These are phyloP conservation scores for Boletus coccyginus DNA, from an alignment of 768 basidiomycete genomes.

Conservation along the genomic window DNA sequence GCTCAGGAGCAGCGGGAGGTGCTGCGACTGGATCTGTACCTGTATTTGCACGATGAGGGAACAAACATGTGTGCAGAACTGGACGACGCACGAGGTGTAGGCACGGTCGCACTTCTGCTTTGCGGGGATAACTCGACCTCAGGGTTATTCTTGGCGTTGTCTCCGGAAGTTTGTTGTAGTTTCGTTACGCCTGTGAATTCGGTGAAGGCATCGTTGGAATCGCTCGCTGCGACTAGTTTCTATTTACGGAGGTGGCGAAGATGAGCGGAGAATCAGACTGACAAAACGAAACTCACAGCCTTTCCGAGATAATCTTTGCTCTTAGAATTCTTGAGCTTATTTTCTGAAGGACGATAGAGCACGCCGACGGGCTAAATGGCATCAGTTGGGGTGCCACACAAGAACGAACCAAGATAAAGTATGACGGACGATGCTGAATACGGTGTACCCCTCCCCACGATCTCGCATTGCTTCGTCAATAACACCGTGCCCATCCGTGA, in stretches of 20 bases:
- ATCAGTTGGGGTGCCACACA: background rate
- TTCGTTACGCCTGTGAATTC: slow-evolving; percentile 78
- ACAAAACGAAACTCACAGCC: slow-evolving; percentile 50
- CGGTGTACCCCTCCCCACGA: slow-evolving; percentile 82
- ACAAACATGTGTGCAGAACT: background rate
- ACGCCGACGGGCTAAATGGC: slow-evolving; percentile 73
- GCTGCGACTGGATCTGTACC: slow-evolving; percentile 1
- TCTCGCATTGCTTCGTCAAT: slow-evolving; percentile 90
- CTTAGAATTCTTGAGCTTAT: slow-evolving; percentile 84
- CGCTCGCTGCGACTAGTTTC: slow-evolving; percentile 84
- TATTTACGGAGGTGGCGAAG: too few relatives aligned
- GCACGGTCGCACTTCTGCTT: slow-evolving; percentile 49
- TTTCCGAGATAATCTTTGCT: slow-evolving; percentile 91
- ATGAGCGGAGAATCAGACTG: background rate
- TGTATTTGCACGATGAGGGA: background rate
- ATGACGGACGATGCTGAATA: slow-evolving; percentile 82
- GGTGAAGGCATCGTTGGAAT: slow-evolving; percentile 72
- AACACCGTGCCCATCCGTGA: slow-evolving; percentile 79
- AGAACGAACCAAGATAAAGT: background rate
- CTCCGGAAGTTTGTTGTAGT: slow-evolving; percentile 46
- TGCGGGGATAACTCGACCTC: slow-evolving; percentile 22
- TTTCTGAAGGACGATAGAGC: slow-evolving; percentile 85
- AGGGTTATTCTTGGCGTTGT: slow-evolving; percentile 20
- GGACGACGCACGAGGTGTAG: slow-evolving; percentile 32
- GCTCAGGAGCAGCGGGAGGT: slow-evolving; percentile 36